Base-by-base conservation (phyloP, 2,329 filamentous ascomycete species). In the Stylonectria norvegica region DNA sequence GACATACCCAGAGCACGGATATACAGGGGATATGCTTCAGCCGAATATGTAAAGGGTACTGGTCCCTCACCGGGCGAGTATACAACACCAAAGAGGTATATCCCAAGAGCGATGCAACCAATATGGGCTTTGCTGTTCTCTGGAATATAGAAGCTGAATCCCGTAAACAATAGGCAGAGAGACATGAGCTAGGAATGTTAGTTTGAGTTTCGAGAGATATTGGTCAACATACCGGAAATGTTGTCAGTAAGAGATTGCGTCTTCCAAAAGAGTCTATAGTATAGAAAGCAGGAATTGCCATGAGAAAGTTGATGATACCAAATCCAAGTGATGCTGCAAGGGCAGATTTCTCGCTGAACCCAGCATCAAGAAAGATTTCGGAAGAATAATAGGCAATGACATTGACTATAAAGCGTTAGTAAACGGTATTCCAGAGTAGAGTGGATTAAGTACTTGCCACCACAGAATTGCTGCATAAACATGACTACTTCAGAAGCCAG, bases 401-500 rank as follows among this genome's bases (percentile, higher is more conserved):
- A 20, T 52, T 49, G 2, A 53, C 47, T 47, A 7, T 27, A 10
- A 29, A 20, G 2, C 5, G 8, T 20, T 16, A 10, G 15, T 41
- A 17, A 41, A 25, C 22, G 33, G 11, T 20, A n/a, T 33, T 17
- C 9, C 6, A 19, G n/a, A 27, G 17, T 4, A 12, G 7, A 10
- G n/a, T 15, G 12, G 2, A 15, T 5, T 11, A 10, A 10, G 3
- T 10, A 18, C 32, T 12, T 20, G 28, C 81, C 81, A 33, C 64
- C 64, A 40, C 69, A 75, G 50, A 62, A 53, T 59, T 83, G 79
- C 52, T 85, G 80, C 72, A 81, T 75, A 47, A 82, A 83, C 52
- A 84, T 84, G 43, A 82, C 77, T 29, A 82, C 72, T 53, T 80
- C 69, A 1, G 75, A 79, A 2, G 78, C 79, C 12, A 79, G 51